Evolutionary conservation across 2,329 filamentous ascomycete species (phyloP), one percentile per base, ranked within the genome.

Genomic region (Juglanconis oblonga): DNA sequence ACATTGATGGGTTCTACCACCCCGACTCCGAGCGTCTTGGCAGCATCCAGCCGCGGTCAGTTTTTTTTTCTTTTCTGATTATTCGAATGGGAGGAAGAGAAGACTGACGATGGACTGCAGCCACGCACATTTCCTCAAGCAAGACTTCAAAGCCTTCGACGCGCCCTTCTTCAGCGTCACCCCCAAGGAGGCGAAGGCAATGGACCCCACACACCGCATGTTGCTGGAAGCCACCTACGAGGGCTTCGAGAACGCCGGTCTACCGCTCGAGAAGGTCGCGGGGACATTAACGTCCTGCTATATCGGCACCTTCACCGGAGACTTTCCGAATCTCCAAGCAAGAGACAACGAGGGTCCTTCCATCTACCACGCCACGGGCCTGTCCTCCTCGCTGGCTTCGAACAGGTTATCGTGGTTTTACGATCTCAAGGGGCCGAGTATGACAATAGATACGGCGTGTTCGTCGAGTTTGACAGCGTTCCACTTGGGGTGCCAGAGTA

Each of bases 351-450:
- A 54, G 11, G 42, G 24, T 1, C 40, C 42, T 9, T 32, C 38
- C 7, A 68, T 67, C 2, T 75, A 74, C 36, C 67, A 71, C 1
- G 69, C 69, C 1, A 76, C 71, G 0, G 76, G 75, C 1, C 68
- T 65, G 5, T 67, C 47, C 11, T 40, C 40, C 10, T 5, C 40
- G 5, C 33, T 60, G 53, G 17, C 51, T 13, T 53, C 77, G 0
- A 79, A 79, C 60, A 71, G 77, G 0, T 65, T 77, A 8, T 75
- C 73, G 42, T 79, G 72, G 69, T 76, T 70, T 57, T 78, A 75
- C 40, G 70, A 79, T 55, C 62, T 75, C 40, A 64, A 64, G 7
- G 75, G 75, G 0, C 69, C 74, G 0, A 75, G 73, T 61, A 67
- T 74, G 51, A 71, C 72, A 14, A 63, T 77, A n/a, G 71, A 77